A percentile compares a stretch with the other conserved stretches of the same genome.
phyloP scores from a whole-genome alignment of 1,284 basidiomycete species.

The Sporisorium sorghi region DNA sequence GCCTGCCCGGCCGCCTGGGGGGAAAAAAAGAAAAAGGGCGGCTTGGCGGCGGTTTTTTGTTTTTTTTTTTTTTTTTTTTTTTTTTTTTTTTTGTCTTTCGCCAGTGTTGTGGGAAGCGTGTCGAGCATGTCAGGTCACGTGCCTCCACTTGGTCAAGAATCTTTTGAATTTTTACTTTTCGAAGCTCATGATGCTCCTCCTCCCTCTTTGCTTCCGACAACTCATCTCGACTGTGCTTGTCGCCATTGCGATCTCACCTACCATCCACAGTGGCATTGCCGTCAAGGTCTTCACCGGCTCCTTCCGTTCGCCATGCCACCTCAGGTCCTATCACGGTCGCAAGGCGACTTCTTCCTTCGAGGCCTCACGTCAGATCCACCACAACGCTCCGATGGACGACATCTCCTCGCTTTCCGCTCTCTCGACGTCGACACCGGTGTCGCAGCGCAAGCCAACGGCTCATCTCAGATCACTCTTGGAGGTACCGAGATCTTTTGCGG shows the following conservation, averaged over 20 bases:
- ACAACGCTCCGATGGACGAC: slow-evolving; percentile 56
- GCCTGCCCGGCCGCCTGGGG: no score
- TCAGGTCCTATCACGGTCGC: slow-evolving; percentile 58
- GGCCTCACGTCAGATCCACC: slow-evolving; percentile 55
- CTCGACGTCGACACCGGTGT: slow-evolving; percentile 49
- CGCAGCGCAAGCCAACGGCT: slow-evolving; percentile 59
- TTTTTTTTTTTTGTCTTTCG: no score
- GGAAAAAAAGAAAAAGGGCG: no score
- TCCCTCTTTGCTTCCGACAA: neutral
- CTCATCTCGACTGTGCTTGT: neutral
- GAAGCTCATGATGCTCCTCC: slow-evolving; percentile 11
- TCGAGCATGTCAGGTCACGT: slow-evolving; percentile 29
- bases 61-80: neutral
- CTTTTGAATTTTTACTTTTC: slow-evolving; percentile 15
- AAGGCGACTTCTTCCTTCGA: slow-evolving; percentile 59
- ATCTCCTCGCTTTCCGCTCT: slow-evolving; percentile 53
- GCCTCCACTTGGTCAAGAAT: slow-evolving; percentile 34
- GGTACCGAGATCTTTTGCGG: slow-evolving; percentile 63
- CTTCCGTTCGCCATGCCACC: slow-evolving; percentile 40
- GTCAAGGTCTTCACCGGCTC: neutral
- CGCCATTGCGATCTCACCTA: neutral
- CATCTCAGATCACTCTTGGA: slow-evolving; percentile 54
- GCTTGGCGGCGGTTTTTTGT: no score
- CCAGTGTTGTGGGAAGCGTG: slow-evolving; percentile 21
- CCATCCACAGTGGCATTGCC: neutral